phyloP scores from a whole-genome alignment of 2,329 filamentous ascomycete species.

The Talaromyces marneffei region DNA sequence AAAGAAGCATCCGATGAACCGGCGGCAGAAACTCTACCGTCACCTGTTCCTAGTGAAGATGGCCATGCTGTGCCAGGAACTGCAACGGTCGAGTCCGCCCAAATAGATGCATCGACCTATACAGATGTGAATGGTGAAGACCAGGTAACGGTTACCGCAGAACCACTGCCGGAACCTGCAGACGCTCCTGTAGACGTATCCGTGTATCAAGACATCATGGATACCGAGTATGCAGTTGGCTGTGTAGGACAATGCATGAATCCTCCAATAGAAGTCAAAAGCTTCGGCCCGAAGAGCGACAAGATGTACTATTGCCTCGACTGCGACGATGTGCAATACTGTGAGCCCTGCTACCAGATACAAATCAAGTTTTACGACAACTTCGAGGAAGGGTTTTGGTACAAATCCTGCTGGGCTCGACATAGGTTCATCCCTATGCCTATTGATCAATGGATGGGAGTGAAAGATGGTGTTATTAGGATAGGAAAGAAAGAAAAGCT shows the following conservation, averaged over 20 bases:
- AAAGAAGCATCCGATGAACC: background rate
- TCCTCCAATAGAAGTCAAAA: background rate
- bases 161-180: background rate
- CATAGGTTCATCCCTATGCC: background rate
- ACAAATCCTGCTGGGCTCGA: background rate
- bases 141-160: background rate
- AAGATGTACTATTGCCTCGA: conserved; percentile 1
- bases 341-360: background rate
- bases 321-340: background rate
- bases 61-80: background rate
- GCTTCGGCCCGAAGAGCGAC: background rate
- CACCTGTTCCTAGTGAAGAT: background rate
- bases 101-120: background rate
- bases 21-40: background rate
- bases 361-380: conserved; percentile 2
- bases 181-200: background rate
- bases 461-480: background rate
- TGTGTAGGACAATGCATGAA: background rate
- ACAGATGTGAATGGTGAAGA: background rate
- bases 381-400: conserved; percentile 1
- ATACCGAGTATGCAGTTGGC: background rate
- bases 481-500: conserved; percentile 3
- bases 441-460: conserved; percentile 1
- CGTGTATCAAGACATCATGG: background rate
- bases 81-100: background rate